phyloP scores from a whole-genome alignment of 2,329 filamentous ascomycete species.

The Cytospora leucostoma region DNA sequence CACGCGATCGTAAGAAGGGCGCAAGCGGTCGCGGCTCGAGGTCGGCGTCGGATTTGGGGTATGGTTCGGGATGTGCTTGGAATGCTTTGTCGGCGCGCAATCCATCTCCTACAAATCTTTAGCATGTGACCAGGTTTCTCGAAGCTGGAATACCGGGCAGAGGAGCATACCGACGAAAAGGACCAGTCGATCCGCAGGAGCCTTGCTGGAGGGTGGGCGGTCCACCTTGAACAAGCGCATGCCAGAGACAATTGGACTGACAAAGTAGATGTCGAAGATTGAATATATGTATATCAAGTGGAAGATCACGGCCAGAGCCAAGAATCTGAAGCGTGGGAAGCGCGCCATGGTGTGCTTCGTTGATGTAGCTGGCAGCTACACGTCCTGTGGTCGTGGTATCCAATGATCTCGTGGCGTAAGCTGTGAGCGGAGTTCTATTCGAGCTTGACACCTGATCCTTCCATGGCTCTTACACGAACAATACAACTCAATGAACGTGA shows the following conservation, averaged over 20 bases:
- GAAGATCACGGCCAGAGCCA: conserved; percentile 86
- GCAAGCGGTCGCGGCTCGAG: conserved; percentile 78
- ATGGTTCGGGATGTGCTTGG: conserved; percentile 87
- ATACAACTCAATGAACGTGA: not conserved
- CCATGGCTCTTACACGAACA: conserved; percentile 17
- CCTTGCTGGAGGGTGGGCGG: conserved; percentile 56
- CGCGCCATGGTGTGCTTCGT: conserved; percentile 49
- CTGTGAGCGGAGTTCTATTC: not conserved
- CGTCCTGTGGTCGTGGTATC: not conserved
- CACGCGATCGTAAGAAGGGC: conserved; percentile 85
- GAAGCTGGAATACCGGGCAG: not conserved
- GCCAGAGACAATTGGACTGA: conserved; percentile 93
- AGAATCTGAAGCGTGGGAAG: conserved; percentile 72
- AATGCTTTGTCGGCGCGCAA: conserved; percentile 97
- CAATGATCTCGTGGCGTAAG: conserved; percentile 8
- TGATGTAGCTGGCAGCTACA: conserved; percentile 21
- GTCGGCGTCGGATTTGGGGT: conserved; percentile 65
- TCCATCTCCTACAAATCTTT: conserved; percentile 67
- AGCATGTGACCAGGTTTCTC: not conserved
- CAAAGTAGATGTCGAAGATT: conserved; percentile 98
- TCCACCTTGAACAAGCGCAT: conserved; percentile 82
- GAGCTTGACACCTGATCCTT: conserved; percentile 10
- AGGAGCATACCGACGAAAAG: conserved; percentile 77
- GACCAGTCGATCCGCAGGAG: conserved; percentile 87
- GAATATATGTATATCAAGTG: conserved; percentile 92